phyloP scores from a whole-genome alignment of 2,329 filamentous ascomycete genomes.

The Calonectria fujianensis region DNA sequence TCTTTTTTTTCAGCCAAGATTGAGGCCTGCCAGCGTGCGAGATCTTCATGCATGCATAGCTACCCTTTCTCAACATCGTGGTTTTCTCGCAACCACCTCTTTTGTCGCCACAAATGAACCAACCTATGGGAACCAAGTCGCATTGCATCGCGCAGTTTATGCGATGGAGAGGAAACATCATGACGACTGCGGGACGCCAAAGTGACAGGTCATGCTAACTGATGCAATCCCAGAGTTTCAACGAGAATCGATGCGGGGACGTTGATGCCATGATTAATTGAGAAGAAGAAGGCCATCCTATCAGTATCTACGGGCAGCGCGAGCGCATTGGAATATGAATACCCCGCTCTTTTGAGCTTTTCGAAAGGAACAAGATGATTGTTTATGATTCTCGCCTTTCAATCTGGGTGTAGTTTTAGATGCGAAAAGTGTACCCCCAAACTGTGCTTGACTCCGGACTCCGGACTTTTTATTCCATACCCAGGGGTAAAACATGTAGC shows the following conservation, averaged over 20 bases:
- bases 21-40: slow-evolving; percentile 4
- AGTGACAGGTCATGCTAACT: background rate
- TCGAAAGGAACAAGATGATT: background rate
- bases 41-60: slow-evolving; percentile 10
- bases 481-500: background rate
- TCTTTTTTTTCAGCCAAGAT: background rate
- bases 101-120: background rate
- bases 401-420: background rate
- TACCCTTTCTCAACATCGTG: background rate
- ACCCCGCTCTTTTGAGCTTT: background rate
- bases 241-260: background rate
- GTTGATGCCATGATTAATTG: background rate
- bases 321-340: background rate
- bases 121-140: background rate
- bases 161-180: background rate
- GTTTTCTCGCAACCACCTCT: background rate
- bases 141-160: slow-evolving; percentile 6
- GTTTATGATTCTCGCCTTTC: background rate
- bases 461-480: background rate
- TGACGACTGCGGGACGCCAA: background rate
- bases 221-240: background rate
- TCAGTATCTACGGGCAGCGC: background rate
- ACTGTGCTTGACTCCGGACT: background rate
- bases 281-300: background rate
- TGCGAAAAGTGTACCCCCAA: background rate